Evolutionary conservation across 768 basidiomycete species (phyloP), one percentile per base, ranked within the genome.

Genomic region (Cyclocybe aegerita): DNA sequence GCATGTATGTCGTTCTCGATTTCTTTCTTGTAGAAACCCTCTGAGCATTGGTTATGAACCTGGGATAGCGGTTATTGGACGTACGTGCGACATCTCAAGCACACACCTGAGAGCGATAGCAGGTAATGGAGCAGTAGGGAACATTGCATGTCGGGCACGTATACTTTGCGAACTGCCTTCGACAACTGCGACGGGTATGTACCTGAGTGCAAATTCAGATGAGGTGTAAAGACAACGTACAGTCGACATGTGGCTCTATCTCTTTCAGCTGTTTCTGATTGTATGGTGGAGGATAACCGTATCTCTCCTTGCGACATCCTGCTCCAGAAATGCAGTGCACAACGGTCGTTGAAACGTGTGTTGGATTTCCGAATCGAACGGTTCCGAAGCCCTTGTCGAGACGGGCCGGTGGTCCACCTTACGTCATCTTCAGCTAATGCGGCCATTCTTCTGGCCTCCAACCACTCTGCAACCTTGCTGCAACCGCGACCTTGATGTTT

Each of bases 121-220:
- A 94, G 9, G 72, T 70, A 30, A 93, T 65, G 23, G 88, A 88
- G 69, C 92, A 94, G 59, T 93, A 93, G 0, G 79, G 78, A 23
- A 86, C 70, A 60, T 93, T 93, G 70, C 92, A 94, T 31, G 75
- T 75, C 16, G 92, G 87, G 56, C 92, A 94, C 0, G 83, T 85
- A 66, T 94, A 94, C 60, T 83, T 85, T 12, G 88, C 80, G 56
- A 88, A 77, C 59, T 90, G 86, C 60, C 87, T 76, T 31, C 74
- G 77, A 70, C 90, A 93, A 59, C 90, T 93, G 52, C 10, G 23
- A 23, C 3, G 4, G 23, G 5, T 23, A 55, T 50, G n/a, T 45
- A 40, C 29, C 50, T 9, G 44, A 14, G 44, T 8, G 38, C 30
- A 38, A 40, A 40, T 39, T 17, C 32, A 32, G 37, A n/a, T 12